These are phyloP conservation scores for Ustilago xerochloae DNA, from an alignment of 1,284 basidiomycete species.

Conservation along the genomic window DNA sequence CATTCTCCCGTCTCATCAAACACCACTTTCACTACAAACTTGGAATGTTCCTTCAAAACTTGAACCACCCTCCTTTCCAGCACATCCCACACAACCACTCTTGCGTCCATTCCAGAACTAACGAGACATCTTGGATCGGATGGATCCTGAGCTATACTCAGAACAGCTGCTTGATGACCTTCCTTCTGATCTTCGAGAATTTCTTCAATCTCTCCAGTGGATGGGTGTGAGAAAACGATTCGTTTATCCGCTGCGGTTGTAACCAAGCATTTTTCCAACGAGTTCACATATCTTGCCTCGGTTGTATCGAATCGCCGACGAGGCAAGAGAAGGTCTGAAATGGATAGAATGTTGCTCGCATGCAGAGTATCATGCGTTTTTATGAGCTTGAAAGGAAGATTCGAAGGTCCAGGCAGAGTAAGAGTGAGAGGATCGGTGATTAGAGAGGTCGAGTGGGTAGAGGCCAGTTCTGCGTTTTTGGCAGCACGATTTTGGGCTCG, in stretches of 20 bases:
- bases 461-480: constrained; percentile 10
- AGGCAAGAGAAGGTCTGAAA: constrained; percentile 32
- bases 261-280: constrained; percentile 24
- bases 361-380: constrained; percentile 52
- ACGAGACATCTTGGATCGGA: constrained; percentile 44
- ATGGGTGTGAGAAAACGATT: constrained; percentile 52
- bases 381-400: constrained; percentile 23
- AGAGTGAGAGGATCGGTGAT: constrained; percentile 39
- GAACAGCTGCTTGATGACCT: constrained; percentile 59
- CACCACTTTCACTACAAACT: constrained; percentile 59
- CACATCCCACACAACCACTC: constrained; percentile 61
- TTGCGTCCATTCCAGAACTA: constrained; percentile 61
- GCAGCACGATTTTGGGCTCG: constrained; percentile 22
- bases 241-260: constrained; percentile 58
- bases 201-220: constrained; percentile 54
- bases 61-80: constrained; percentile 39
- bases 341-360: constrained; percentile 59
- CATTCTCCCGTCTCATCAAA: constrained; percentile 50
- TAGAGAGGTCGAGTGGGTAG: constrained; percentile 19
- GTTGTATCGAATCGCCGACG: constrained; percentile 31
- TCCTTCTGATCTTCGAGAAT: constrained; percentile 47
- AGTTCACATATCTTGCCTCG: constrained; percentile 15
- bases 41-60: constrained; percentile 51
- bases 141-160: constrained; percentile 55
- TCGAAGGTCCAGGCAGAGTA: constrained; percentile 21